Evolutionary conservation across 2,329 filamentous ascomycete species (phyloP), one percentile per base, ranked within the genome.

Genomic region (Diaporthe sp.): DNA sequence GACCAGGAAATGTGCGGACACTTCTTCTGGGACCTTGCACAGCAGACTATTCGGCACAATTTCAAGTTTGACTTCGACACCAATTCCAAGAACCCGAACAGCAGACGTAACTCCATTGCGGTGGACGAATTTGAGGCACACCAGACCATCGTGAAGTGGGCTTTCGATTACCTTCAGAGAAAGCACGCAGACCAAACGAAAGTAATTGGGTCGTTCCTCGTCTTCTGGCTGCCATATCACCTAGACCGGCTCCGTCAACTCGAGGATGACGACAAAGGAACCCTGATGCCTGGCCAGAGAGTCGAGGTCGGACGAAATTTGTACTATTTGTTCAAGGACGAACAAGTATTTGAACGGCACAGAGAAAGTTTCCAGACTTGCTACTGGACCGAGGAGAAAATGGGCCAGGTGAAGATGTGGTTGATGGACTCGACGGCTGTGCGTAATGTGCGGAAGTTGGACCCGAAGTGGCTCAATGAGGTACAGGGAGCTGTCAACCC

Each of bases 11-110:
- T 78, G 2, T 79, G 78, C 37, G 77, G 74, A 1, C 75, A 80
- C 25, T 81, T 81, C n/a, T 61, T 81, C 8, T 81, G 80, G 80
- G 80, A 81, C 13, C 73, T 81, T 6, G 77, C 80, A 4, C 76
- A 80, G 3, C 80, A 78, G 44, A 77, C 77, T 0, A 80, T 79
- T 51, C 78, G 80, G 13, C 78, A 81, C 15, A 78, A 79, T 25
- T 81, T 80, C 72, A 77, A 74, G 19, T 81, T 81, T 51, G 75
- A 80, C 46, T 78, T 81, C 34, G 77, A 79, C 42, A 58, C 74
- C 3, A 70, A 73, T n/a, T 78, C 78, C 51, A 77, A 71, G 12
- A 59, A 67, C 19, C 28, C 39, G 9, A 74, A 77, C 22, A 71
- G 59, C 25, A 77, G 65, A 37, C 73, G 75, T 19, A 72, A 55